Conservation (phyloP, 129 eudicot species). For the Erigeron canadensis region DNA sequence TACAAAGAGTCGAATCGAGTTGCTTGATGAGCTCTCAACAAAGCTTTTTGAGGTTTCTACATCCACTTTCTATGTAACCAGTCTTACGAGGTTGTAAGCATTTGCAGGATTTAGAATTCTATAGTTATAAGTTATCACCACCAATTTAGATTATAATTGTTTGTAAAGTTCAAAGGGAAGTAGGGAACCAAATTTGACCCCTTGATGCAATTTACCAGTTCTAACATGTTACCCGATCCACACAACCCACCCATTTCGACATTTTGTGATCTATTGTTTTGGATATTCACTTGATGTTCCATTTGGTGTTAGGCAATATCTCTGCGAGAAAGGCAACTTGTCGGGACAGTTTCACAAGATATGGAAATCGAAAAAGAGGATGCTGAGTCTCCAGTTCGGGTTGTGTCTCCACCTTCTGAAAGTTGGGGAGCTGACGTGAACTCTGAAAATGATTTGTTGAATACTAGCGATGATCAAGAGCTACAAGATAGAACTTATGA, state of each 20-base stretch:
- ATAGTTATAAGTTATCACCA: too few relatives aligned
- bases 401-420: conserved; percentile 63
- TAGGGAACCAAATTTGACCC: neutral
- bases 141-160: neutral
- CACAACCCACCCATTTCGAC: neutral
- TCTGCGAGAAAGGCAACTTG: conserved; percentile 65
- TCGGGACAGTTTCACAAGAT: conserved; percentile 57
- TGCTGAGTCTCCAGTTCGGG: conserved; percentile 45
- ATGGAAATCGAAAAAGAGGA: conserved; percentile 43
- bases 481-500: conserved; percentile 31
- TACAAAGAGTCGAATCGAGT: conserved; percentile 71
- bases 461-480: conserved; percentile 32
- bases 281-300: conserved; percentile 16
- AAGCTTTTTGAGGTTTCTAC: conserved; percentile 69
- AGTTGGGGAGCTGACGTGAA: conserved; percentile 14
- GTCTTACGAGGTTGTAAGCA: neutral
- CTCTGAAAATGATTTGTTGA: conserved; percentile 6
- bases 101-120: neutral
- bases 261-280: neutral
- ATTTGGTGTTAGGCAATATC: conserved; percentile 73
- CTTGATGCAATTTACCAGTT: neutral
- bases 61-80: conserved; percentile 1
- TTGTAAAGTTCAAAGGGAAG: neutral
- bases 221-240: neutral
- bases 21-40: conserved; percentile 76